Conservation (phyloP, 2,329 filamentous ascomycete genomes). For the Exophiala lecanii-corni region DNA sequence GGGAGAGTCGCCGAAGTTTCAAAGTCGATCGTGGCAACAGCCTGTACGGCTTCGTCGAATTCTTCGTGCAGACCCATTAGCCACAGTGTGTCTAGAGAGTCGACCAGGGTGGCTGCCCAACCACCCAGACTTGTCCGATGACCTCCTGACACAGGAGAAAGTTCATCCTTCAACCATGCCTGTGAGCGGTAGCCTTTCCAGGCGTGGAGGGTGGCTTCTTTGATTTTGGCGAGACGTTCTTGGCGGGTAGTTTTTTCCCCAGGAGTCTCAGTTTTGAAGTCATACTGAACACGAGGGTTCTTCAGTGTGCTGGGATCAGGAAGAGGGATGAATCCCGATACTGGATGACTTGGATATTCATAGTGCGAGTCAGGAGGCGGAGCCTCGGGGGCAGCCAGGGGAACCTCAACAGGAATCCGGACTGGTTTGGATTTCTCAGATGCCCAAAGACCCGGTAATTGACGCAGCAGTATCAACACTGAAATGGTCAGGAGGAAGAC, state of each 20-base stretch:
- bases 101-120: slow-evolving; percentile 63
- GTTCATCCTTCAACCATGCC: slow-evolving; percentile 61
- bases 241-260: slow-evolving; percentile 7
- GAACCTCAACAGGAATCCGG: not conserved
- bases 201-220: slow-evolving; percentile 48
- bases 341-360: slow-evolving; percentile 5
- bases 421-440: not conserved
- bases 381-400: too few species aligned
- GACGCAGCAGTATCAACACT: slow-evolving; percentile 1
- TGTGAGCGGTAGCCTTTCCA: slow-evolving; percentile 58
- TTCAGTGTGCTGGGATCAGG: slow-evolving; percentile 9
- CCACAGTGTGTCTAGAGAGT: slow-evolving; percentile 64
- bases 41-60: slow-evolving; percentile 59
- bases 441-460: not conserved
- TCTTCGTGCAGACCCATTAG: slow-evolving; percentile 64
- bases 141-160: slow-evolving; percentile 52
- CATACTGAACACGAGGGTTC: slow-evolving; percentile 22
- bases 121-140: slow-evolving; percentile 57
- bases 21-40: slow-evolving; percentile 59
- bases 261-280: slow-evolving; percentile 10
- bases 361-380: too few species aligned
- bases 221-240: slow-evolving; percentile 42
- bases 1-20: slow-evolving; percentile 40
- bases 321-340: slow-evolving; percentile 14
- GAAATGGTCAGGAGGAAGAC: not conserved